Percentiles rank a stretch among this genome's conserved stretches.
Conservation (phyloP, 345 rosid species). For the Kandelia obovata region DNA sequence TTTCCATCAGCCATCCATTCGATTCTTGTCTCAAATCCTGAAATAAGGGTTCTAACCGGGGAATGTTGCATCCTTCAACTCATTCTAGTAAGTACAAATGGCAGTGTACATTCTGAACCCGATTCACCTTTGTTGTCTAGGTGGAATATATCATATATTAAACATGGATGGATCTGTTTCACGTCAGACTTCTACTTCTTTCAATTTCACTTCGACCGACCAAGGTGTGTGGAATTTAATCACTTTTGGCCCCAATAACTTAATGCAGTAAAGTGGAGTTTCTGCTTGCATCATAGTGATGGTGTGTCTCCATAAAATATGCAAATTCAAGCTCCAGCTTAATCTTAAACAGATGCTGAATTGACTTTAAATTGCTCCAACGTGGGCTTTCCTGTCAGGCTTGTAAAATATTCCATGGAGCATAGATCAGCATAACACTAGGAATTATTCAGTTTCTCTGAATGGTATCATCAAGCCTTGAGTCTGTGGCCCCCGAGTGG, state of each 20-base stretch:
- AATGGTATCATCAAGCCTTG: background rate
- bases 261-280: slow-evolving; percentile 13
- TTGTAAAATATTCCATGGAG: background rate
- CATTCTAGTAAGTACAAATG: background rate
- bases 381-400: background rate
- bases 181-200: background rate
- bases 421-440: background rate
- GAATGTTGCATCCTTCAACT: slow-evolving; percentile 20
- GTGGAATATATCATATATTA: background rate
- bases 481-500: background rate
- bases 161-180: slow-evolving; percentile 9
- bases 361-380: slow-evolving; percentile 16
- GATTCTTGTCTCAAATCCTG: background rate
- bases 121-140: background rate
- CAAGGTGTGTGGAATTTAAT: too few species aligned
- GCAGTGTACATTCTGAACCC: too few species aligned
- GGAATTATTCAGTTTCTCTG: background rate
- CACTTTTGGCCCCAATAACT: background rate
- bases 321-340: slow-evolving; percentile 8
- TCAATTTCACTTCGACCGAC: background rate
- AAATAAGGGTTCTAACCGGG: slow-evolving; percentile 1
- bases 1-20: background rate
- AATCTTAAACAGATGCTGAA: background rate
- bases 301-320: background rate
- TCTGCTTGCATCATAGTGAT: slow-evolving; percentile 6